These are phyloP conservation scores for Fimicolochytrium jonesii DNA, from an alignment of 192 early-diverging fungal genomes.

Conservation along the genomic window DNA sequence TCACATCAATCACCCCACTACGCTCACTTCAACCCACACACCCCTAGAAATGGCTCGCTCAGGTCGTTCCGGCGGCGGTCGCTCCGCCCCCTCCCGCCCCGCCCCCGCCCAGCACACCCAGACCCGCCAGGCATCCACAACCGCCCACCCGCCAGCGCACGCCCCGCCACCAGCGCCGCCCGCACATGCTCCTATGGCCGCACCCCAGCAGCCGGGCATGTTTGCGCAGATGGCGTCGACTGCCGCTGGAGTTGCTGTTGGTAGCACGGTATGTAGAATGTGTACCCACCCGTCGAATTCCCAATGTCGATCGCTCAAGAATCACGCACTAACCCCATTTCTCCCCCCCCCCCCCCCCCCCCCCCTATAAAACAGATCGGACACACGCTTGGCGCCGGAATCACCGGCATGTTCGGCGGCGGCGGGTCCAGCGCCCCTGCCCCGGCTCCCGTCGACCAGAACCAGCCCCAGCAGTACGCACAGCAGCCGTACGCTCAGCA, in stretches of 20 bases:
- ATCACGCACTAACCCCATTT: no score
- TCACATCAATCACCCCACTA: no score
- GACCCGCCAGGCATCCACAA: slow-evolving; percentile 43
- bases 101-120: slow-evolving; percentile 42
- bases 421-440: slow-evolving; percentile 22
- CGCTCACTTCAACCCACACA: slow-evolving; percentile 27
- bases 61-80: slow-evolving; percentile 42
- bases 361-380: no score
- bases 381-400: slow-evolving; percentile 47
- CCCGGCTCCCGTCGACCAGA: background rate
- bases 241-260: slow-evolving; percentile 91
- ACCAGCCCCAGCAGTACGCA: slow-evolving; percentile 31
- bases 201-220: slow-evolving; percentile 69
- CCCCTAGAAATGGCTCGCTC: slow-evolving; percentile 60
- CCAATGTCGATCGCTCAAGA: no score
- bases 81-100: slow-evolving; percentile 43
- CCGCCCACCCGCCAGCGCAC: slow-evolving; percentile 43
- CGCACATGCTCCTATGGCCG: slow-evolving; percentile 32
- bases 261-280: slow-evolving; percentile 68
- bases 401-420: slow-evolving; percentile 38
- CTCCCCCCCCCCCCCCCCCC: no score
- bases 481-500: slow-evolving; percentile 31
- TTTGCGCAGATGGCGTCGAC: slow-evolving; percentile 90
- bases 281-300: no score
- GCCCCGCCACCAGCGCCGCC: slow-evolving; percentile 19